Conservation (phyloP, 75 land plant genomes). For the Chamaecyparis obtusa region DNA sequence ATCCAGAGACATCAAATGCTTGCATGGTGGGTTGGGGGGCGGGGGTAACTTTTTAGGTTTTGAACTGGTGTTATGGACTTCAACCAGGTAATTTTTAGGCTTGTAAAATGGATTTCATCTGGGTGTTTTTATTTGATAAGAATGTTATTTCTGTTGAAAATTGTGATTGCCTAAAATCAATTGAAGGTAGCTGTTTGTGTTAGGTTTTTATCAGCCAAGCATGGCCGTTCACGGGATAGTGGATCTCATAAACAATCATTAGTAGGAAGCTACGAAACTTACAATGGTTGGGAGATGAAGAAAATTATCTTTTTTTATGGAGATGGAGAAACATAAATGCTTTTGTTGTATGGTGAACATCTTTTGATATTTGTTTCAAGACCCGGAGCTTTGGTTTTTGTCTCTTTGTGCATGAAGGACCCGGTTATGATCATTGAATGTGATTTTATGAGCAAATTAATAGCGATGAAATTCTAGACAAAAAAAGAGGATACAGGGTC, state of each 20-base stretch:
- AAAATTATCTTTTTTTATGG: background rate
- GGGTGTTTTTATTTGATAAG: background rate
- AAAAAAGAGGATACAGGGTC: no score
- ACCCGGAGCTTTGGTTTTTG: no score
- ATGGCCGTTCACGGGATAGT: background rate
- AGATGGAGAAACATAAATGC: background rate
- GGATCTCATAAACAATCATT: background rate
- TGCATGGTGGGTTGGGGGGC: background rate
- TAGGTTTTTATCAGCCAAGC: background rate
- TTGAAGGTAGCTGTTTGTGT: background rate
- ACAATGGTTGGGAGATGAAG: background rate
- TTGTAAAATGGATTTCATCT: background rate
- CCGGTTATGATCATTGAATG: no score
- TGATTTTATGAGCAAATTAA: no score
- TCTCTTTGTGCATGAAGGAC: no score
- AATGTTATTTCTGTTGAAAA: background rate
- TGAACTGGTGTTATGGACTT: conserved; percentile 32
- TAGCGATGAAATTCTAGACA: no score
- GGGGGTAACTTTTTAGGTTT: background rate
- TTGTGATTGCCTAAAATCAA: background rate
- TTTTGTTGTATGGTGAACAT: background rate
- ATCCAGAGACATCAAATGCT: conserved; percentile 32
- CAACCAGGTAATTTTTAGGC: conserved; percentile 29
- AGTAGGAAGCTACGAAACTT: background rate
- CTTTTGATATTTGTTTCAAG: no score